These are phyloP conservation scores for Ophidiomyces ophidiicola DNA, from an alignment of 2,329 filamentous ascomycete genomes.

Conservation along the genomic window DNA sequence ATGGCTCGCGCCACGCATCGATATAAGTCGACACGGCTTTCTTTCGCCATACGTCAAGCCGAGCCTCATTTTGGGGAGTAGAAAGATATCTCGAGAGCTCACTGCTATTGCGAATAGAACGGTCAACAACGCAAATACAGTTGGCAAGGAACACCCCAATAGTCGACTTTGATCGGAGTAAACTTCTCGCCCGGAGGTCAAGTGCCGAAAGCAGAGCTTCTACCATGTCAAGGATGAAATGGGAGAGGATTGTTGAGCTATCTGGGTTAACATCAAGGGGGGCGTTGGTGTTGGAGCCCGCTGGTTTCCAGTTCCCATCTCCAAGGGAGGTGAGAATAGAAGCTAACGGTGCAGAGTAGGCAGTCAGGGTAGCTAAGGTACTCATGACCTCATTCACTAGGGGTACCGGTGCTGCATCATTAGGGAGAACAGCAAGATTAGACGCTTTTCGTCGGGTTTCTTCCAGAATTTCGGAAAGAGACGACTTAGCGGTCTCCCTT, in stretches of 20 bases:
- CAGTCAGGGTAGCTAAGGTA: slow-evolving; percentile 72
- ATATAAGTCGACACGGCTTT: slow-evolving; percentile 70
- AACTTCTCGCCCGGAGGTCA: slow-evolving; percentile 57
- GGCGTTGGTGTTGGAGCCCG: slow-evolving; percentile 52
- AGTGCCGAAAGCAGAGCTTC: slow-evolving; percentile 65
- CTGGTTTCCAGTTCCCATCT: slow-evolving; percentile 72
- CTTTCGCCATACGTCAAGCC: slow-evolving; percentile 77
- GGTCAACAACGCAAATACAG: slow-evolving; percentile 69
- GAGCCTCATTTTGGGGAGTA: slow-evolving; percentile 47
- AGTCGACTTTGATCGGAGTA: slow-evolving; percentile 65
- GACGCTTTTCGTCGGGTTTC: slow-evolving; percentile 63
- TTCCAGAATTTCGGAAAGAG: slow-evolving; percentile 69
- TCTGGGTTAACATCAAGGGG: slow-evolving; percentile 81
- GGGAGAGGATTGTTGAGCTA: slow-evolving; percentile 72
- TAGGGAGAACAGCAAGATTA: slow-evolving; percentile 54
- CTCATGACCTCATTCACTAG: slow-evolving; percentile 76
- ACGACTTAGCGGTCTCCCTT: slow-evolving; percentile 80
- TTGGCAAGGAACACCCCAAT: slow-evolving; percentile 88
- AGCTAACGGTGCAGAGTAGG: slow-evolving; percentile 72
- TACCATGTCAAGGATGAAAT: slow-evolving; percentile 82
- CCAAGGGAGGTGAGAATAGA: slow-evolving; percentile 86
- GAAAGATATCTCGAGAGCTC: slow-evolving; percentile 61
- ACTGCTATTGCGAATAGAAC: slow-evolving; percentile 62
- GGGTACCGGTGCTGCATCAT: slow-evolving; percentile 65
- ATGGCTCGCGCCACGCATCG: slow-evolving; percentile 78